Percentiles rank a stretch among this genome's conserved stretches.
These are phyloP conservation scores for Mucor circinelloides DNA, from an alignment of 371 early-diverging fungal species.

Conservation along the genomic window DNA sequence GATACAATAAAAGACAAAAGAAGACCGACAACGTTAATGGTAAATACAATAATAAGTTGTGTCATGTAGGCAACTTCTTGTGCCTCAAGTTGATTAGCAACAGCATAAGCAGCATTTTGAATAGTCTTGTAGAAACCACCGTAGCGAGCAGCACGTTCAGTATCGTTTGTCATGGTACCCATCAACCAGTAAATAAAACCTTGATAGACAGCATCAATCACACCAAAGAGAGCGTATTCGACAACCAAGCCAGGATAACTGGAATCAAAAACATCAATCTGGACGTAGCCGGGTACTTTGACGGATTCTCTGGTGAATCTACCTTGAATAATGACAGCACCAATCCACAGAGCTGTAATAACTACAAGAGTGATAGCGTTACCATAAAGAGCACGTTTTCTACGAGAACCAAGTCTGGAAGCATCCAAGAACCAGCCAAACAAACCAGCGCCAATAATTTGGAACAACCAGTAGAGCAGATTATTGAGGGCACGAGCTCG, in stretches of 20 bases:
- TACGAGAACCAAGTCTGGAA: constrained; percentile 41
- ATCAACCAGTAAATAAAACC: constrained; percentile 74
- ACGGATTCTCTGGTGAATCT: constrained; percentile 38
- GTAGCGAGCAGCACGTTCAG: constrained; percentile 69
- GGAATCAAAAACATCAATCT: constrained; percentile 34
- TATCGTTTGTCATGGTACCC: constrained; percentile 72
- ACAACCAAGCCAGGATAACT: constrained; percentile 52
- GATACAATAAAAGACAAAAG: constrained; percentile 35
- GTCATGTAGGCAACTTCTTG: constrained; percentile 28
- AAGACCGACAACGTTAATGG: constrained; percentile 29
- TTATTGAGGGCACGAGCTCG: constrained; percentile 70
- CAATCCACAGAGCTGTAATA: constrained; percentile 60
- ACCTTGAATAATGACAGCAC: constrained; percentile 57
- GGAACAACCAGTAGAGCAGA: constrained; percentile 71
- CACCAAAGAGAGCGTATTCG: constrained; percentile 66
- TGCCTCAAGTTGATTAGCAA: constrained; percentile 47
- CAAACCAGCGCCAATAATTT: constrained; percentile 66
- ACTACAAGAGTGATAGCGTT: constrained; percentile 44
- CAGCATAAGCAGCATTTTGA: constrained; percentile 72
- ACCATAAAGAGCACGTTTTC: constrained; percentile 57
- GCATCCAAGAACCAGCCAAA: constrained; percentile 64
- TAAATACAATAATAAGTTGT: constrained; percentile 31
- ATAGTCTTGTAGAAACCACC: constrained; percentile 87
- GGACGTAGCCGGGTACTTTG: constrained; percentile 16
- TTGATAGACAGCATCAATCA: constrained; percentile 75